Conservation (phyloP, 2,329 filamentous ascomycete genomes). For the Dothidotthia symphoricarpi region DNA sequence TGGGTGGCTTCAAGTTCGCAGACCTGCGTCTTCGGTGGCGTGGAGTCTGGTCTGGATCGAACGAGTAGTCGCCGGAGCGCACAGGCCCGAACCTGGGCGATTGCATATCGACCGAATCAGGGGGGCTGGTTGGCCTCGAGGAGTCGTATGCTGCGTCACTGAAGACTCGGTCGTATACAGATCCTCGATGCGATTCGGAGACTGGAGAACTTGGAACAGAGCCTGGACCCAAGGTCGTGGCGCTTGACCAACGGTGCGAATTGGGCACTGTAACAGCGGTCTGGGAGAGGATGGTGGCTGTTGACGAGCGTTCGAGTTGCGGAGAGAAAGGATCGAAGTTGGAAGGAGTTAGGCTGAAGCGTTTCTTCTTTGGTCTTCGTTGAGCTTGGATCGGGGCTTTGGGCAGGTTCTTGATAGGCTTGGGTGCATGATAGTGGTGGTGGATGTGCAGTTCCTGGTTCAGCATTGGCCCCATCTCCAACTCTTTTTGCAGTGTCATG, state of each 20-base stretch:
- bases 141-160: conserved; percentile 59
- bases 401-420: conserved; percentile 44
- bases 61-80: conserved; percentile 22
- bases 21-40: conserved; percentile 24
- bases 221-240: conserved; percentile 63
- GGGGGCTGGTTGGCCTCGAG: conserved; percentile 75
- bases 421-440: conserved; percentile 77
- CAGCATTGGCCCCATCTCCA: conserved; percentile 48
- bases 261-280: conserved; percentile 60
- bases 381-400: conserved; percentile 44
- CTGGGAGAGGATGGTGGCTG: conserved; percentile 63
- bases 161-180: conserved; percentile 74
- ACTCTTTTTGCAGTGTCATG: conserved; percentile 67
- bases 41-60: conserved; percentile 15
- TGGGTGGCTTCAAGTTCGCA: conserved; percentile 30
- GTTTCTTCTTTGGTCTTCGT: conserved; percentile 67
- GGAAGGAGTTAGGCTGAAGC: conserved; percentile 61
- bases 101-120: conserved; percentile 60
- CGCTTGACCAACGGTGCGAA: conserved; percentile 62
- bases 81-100: conserved; percentile 60
- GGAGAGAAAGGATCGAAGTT: conserved; percentile 45
- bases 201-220: conserved; percentile 80
- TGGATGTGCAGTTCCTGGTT: conserved; percentile 77
- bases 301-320: conserved; percentile 47
- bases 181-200: conserved; percentile 66